Base-by-base conservation (phyloP, 2,329 filamentous ascomycete species). In the Alternaria brassicae region DNA sequence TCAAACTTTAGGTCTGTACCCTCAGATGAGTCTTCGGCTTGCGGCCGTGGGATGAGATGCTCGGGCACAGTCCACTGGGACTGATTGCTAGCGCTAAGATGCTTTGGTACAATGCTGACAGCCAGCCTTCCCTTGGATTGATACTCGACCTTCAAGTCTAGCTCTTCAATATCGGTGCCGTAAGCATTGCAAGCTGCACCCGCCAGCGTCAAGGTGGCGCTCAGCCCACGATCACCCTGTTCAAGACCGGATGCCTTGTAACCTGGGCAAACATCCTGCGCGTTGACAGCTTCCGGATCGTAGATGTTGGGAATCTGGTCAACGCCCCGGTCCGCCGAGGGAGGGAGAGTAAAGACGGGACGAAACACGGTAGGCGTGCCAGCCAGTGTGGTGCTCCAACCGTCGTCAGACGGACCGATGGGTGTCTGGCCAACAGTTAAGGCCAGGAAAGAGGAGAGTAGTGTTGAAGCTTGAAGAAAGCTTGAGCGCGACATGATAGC, bases 61-160 rank as follows among this genome's bases (percentile, higher is more conserved):
- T 90, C 86, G 0, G 89, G 84, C 3, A 92, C 81, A 15, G 89
- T 76, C 70, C 89, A 93, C 82, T 88, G 89, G 2, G 88, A 88
- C 34, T 80, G 80, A 64, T 92, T 91, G 3, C 83, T 82, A 1
- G 82, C 66, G 52, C 84, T 84, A 34, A 92, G 77, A 68, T 89
- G 82, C 6, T 86, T 84, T 1, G 91, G 91, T 17, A 84, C 80
- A 54, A 96, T 92, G 66, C 88, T 86, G 49, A 95, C 81, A 55
- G 89, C 88, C 39, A 95, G 76, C 1, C 91, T 84, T 66, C 91
- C 85, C 15, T 79, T 77, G 5, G 85, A 83, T 72, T 91, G 87
- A 65, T 89, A 89, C 69, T 89, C 85, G 12, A 95, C 88, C 3
- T 86, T 84, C 30, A 96, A 79, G 34, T 83, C 84, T 48, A 96